Percentiles rank a stretch among this genome's conserved stretches.
Conservation (phyloP, 805 yeast species). For the Kodamaea lidongshanica region DNA sequence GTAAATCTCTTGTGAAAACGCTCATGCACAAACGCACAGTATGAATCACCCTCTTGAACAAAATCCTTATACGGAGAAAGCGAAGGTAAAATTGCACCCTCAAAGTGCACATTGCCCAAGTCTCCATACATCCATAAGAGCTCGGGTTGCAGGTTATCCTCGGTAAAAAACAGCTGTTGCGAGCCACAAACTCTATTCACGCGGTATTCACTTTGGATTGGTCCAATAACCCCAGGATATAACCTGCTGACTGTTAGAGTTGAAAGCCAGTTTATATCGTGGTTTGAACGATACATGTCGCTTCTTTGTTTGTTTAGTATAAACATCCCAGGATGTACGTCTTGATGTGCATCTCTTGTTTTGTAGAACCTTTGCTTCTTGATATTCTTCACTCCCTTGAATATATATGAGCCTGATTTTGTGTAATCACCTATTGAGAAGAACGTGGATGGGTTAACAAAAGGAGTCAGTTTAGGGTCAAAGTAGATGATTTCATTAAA, state of each 20-base stretch:
- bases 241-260: conserved; percentile 6
- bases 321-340: conserved; percentile 2
- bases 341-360: too few species aligned
- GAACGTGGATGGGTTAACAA: conserved; percentile 7
- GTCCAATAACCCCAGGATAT: conserved; percentile 10
- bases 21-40: conserved; percentile 9
- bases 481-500: conserved; percentile 10
- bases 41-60: conserved; percentile 3
- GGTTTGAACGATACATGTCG: background rate
- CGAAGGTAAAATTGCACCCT: conserved; percentile 10
- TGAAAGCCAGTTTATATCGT: conserved; percentile 11
- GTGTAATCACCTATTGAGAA: conserved; percentile 11
- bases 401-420: conserved; percentile 17
- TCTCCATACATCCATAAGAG: conserved; percentile 10
- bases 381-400: conserved; percentile 16
- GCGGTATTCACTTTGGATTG: conserved; percentile 4
- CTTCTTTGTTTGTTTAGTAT: conserved; percentile 4
- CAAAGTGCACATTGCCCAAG: conserved; percentile 5
- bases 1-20: conserved; percentile 7
- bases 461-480: conserved; percentile 8
- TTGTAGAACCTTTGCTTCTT: too few species aligned
- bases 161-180: conserved; percentile 9
- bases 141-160: conserved; percentile 6
- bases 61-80: conserved; percentile 10
- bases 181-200: conserved; percentile 7